Base-by-base conservation (phyloP, 2,329 filamentous ascomycete genomes). In the Hymenoscyphus scutula region DNA sequence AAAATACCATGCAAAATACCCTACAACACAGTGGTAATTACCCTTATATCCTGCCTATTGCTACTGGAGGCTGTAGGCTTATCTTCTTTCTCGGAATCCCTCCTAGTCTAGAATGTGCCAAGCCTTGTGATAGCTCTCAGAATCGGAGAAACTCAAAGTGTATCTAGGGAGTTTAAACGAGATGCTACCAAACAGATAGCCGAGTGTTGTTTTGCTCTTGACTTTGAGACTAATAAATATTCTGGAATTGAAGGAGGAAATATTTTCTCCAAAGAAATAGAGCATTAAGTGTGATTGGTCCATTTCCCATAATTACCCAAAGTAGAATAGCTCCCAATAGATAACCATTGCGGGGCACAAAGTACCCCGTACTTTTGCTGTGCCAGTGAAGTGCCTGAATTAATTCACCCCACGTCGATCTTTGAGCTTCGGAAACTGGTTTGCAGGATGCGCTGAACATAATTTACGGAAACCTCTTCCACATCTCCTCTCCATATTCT, bases 271-370 rank as follows among this genome's bases (percentile, higher is more conserved):
- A 11, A 32, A 13, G 27, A 13, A n/a, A n/a, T 5, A 17, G n/a
- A 1, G 8, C 29, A 19, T 19, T 32, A 25, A 34, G 4, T 55
- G 2, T 55, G 29, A 55, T 32, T 55, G 53, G 53, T 13, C 19
- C 53, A 34, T 19, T 30, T 55, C 10, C 17, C 19, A n/a, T 55
- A 55, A 55, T 55, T 55, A 7, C 53, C 53, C 27, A 30, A 32
- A 30, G 32, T 55, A 34, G 53, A 19, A 55, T 19, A 19, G 29
- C 32, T 2, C 29, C 29, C 19, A 10, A 53, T 34, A 34, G 32
- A 34, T 34, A 34, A 23, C n/a, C 41, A 23, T 48, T 48, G 41
- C 19, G 41, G 41, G 41, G 41, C 41, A 48, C 41, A 25, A 48
- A 48, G 19, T 48, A 48, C 41, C 41, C 41, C 41, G 19, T 48